Conservation (phyloP, 2,329 filamentous ascomycete genomes). For the Neonectria coccinea region DNA sequence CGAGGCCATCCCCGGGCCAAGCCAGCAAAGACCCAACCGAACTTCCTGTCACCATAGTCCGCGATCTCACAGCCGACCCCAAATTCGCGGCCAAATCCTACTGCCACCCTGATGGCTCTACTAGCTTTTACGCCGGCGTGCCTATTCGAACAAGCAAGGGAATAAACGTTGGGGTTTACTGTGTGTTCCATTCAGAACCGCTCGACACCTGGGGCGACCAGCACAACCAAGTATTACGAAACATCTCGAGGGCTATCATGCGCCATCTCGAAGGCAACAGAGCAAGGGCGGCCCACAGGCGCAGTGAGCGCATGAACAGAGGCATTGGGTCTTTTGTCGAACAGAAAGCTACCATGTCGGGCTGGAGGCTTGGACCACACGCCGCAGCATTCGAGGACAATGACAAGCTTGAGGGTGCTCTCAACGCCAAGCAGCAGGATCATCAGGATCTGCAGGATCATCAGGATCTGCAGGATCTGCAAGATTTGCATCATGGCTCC, state of each 20-base stretch:
- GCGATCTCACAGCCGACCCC: slow-evolving; percentile 49
- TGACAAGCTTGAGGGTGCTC: slow-evolving; percentile 23
- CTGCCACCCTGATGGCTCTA: slow-evolving; percentile 36
- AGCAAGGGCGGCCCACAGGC: slow-evolving; percentile 43
- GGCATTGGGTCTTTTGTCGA: slow-evolving; percentile 55
- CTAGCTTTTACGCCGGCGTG: slow-evolving; percentile 50
- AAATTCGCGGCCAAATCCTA: slow-evolving; percentile 45
- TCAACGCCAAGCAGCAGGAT: slow-evolving; percentile 37
- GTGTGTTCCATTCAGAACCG: slow-evolving; percentile 42
- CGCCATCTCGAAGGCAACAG: slow-evolving; percentile 50
- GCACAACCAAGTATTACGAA: slow-evolving; percentile 44
- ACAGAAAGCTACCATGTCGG: slow-evolving; percentile 47
- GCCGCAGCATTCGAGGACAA: slow-evolving; percentile 1
- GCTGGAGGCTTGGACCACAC: slow-evolving; percentile 36
- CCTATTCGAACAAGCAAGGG: slow-evolving; percentile 37
- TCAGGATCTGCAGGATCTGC: not conserved
- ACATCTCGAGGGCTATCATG: slow-evolving; percentile 51
- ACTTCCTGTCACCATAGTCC: slow-evolving; percentile 50
- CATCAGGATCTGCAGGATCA: not conserved
- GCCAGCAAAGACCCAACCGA: not conserved
- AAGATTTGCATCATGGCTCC: not conserved
- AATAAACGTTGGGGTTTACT: slow-evolving; percentile 57
- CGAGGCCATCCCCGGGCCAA: not conserved
- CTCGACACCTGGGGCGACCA: slow-evolving; percentile 40
- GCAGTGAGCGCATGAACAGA: slow-evolving; percentile 53